Base-by-base conservation (phyloP, 2,329 filamentous ascomycete genomes). In the Pyricularia grisea region DNA sequence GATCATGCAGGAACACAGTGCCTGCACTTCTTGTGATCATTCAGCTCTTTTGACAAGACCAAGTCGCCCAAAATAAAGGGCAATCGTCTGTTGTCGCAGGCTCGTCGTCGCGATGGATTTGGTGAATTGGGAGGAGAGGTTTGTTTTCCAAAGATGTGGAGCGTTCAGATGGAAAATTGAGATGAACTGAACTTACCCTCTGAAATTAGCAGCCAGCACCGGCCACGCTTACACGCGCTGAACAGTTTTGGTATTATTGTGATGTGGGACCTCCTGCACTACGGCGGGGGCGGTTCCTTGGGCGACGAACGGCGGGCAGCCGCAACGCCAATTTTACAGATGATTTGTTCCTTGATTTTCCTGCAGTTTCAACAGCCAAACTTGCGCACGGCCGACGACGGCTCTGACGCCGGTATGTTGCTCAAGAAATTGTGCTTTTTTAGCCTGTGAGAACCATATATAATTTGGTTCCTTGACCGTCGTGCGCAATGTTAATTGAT, bases 201-300 rank as follows among this genome's bases (percentile, higher is more conserved):
- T 31, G 65, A 36, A 66, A 31, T 36, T 66, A 17, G 65, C 65
- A 36, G 33, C 17, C 28, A 33, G 65, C 36, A 50, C 23, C 31
- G 65, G 23, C 17, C 42, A 50, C 42, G 42, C 42, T 50, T 50
- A 50, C 42, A 50, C 42, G 42, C 25, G 66, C 27, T 58, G 17
- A 67, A 28, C 66, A 30, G 36, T 33, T 55, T 25, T 66, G 30
- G 28, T 50, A 50, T 68, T 69, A 66, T 68, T 66, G 65, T 68
- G 65, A 69, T 68, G 42, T 30, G 30, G 65, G 36, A 64, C 68
- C 69, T 71, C 69, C 71, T 69, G 71, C 71, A 58, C 66, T 71
- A 23, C 71, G 68, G 42, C 42, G 42, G 71, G 72, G 72, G 73
- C 69, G 70, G 74, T 76, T 73, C 70, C 74, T 75, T 69, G 71